These are phyloP conservation scores for Paraphaeosphaeria minitans DNA, from an alignment of 2,329 filamentous ascomycete species.

Conservation along the genomic window DNA sequence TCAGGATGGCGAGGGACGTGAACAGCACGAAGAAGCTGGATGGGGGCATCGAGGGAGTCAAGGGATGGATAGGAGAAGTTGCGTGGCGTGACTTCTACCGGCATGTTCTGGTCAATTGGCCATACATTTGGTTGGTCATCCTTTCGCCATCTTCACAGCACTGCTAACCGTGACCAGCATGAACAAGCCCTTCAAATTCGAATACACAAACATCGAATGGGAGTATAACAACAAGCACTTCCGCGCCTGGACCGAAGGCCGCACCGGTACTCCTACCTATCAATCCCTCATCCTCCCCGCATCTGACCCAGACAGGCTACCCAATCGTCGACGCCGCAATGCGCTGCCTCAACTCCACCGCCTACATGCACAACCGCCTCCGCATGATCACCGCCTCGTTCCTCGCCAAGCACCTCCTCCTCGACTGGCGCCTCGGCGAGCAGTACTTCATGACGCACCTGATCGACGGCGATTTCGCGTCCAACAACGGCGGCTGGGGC, in stretches of 20 bases:
- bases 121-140: constrained; percentile 71
- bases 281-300: not conserved
- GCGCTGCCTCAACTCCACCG: constrained; percentile 55
- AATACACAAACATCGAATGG: constrained; percentile 83
- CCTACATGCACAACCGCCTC: constrained; percentile 59
- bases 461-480: constrained; percentile 54
- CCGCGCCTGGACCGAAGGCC: constrained; percentile 64
- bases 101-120: constrained; percentile 79
- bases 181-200: constrained; percentile 80
- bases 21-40: constrained; percentile 59
- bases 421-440: constrained; percentile 58
- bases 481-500: constrained; percentile 69
- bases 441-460: constrained; percentile 58
- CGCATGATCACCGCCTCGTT: constrained; percentile 59
- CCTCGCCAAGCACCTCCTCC: constrained; percentile 55
- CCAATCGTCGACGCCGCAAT: constrained; percentile 58
- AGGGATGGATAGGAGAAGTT: constrained; percentile 58
- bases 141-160: not conserved
- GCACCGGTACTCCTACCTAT: constrained; percentile 24
- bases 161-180: constrained; percentile 52
- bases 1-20: constrained; percentile 58
- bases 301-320: constrained; percentile 41
- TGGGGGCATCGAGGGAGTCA: constrained; percentile 49
- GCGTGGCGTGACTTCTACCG: constrained; percentile 59
- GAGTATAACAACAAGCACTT: constrained; percentile 64